phyloP scores from a whole-genome alignment of 2,329 filamentous ascomycete species.

The Penicillium sp. region DNA sequence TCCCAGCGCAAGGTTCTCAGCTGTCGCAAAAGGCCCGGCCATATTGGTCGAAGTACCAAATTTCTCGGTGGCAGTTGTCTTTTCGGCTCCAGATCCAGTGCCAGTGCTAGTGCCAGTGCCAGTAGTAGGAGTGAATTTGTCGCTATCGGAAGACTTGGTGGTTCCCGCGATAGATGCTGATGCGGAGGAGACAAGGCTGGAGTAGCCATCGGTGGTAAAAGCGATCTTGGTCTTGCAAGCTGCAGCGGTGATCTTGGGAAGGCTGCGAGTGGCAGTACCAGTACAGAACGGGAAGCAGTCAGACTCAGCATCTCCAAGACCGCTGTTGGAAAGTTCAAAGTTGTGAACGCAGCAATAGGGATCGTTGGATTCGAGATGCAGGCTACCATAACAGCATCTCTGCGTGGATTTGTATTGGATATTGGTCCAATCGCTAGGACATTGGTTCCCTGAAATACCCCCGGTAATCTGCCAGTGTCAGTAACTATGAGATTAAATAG shows the following conservation, averaged over 20 bases:
- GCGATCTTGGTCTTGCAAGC: not conserved
- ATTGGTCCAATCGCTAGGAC: not conserved
- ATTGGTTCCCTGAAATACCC: not conserved
- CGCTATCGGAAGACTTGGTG: not conserved
- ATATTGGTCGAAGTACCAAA: not conserved
- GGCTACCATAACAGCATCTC: not conserved
- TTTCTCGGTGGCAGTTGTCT: not conserved
- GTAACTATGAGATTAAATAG: not conserved
- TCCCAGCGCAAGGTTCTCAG: not conserved
- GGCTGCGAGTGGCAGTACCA: not conserved
- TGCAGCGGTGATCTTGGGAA: not conserved
- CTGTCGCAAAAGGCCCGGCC: not conserved
- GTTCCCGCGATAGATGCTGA: not conserved
- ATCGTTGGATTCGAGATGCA: not conserved
- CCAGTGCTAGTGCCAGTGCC: not conserved
- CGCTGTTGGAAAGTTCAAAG: not conserved
- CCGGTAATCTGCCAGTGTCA: not conserved
- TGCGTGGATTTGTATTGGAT: not conserved
- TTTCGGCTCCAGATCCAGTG: not conserved
- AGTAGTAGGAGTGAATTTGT: not conserved
- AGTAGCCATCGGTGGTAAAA: not conserved
- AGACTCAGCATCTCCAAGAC: not conserved
- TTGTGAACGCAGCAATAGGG: not conserved
- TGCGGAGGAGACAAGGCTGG: not conserved
- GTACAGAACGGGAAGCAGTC: not conserved